These are phyloP conservation scores for Pleurotus ostreatus DNA, from an alignment of 768 basidiomycete species.

Conservation along the genomic window DNA sequence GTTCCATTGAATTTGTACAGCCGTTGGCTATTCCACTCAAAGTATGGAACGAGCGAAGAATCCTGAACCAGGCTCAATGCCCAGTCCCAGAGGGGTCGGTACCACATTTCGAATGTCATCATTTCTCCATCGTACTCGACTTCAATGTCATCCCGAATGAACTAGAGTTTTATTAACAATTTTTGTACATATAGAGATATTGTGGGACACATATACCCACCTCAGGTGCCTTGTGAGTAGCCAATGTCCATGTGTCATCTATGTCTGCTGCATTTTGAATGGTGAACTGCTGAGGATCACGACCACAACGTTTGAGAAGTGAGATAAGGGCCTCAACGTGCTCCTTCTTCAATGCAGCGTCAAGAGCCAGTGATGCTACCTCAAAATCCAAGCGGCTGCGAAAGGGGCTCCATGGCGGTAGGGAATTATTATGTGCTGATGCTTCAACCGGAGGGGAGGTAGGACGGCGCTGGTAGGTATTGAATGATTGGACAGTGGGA, in stretches of 20 bases:
- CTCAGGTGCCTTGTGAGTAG: constrained; percentile 6
- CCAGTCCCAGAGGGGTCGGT: constrained; percentile 23
- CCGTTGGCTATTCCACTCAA: constrained; percentile 27
- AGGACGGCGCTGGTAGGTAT: too few relatives aligned
- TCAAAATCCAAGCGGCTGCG: constrained; percentile 20
- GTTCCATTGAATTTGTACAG: constrained; percentile 23
- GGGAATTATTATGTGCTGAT: background rate
- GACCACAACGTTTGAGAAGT: constrained; percentile 11
- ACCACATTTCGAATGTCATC: constrained; percentile 16
- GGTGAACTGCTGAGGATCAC: constrained; percentile 9
- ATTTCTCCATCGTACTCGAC: constrained; percentile 15
- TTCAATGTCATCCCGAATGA: constrained; percentile 12
- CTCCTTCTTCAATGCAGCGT: constrained; percentile 15
- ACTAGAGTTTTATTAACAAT: constrained; percentile 12
- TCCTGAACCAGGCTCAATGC: constrained; percentile 22
- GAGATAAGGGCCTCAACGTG: constrained; percentile 16
- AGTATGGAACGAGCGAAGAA: constrained; percentile 14
- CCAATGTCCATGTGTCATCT: constrained; percentile 14
- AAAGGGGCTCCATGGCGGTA: constrained; percentile 25
- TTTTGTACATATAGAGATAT: background rate
- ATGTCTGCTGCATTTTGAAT: constrained; percentile 14
- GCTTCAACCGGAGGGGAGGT: constrained; percentile 7
- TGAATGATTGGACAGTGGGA: constrained; percentile 4
- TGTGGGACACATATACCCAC: constrained; percentile 6
- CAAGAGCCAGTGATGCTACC: constrained; percentile 20